Conservation (phyloP, 306 rosid genomes). For the Sicyos baderoa region DNA sequence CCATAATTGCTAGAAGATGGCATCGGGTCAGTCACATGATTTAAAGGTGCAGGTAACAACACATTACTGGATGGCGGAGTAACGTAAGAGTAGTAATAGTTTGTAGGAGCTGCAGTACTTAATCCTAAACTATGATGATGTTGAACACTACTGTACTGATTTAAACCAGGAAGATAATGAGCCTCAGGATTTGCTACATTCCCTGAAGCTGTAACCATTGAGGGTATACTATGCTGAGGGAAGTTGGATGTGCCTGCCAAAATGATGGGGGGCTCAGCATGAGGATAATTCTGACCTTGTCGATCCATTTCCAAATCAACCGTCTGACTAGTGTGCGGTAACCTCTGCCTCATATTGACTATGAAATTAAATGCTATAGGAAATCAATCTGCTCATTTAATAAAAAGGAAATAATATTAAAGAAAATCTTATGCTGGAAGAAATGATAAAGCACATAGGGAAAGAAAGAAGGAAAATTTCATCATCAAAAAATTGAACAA, state of each 20-base stretch:
- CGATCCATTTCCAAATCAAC: slow-evolving; percentile 62
- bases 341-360: slow-evolving; percentile 44
- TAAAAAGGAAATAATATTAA: slow-evolving; percentile 11
- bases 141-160: slow-evolving; percentile 47
- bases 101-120: slow-evolving; percentile 42
- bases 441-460: slow-evolving; percentile 16
- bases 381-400: slow-evolving; percentile 31
- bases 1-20: slow-evolving; percentile 43
- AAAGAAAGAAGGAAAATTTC: slow-evolving; percentile 20
- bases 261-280: slow-evolving; percentile 49
- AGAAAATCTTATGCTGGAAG: background rate
- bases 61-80: slow-evolving; percentile 57
- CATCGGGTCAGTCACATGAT: slow-evolving; percentile 48
- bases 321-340: slow-evolving; percentile 37
- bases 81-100: slow-evolving; percentile 52
- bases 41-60: slow-evolving; percentile 47
- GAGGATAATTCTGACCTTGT: slow-evolving; percentile 54
- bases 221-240: slow-evolving; percentile 45
- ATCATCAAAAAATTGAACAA: background rate
- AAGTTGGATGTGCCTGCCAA: slow-evolving; percentile 35
- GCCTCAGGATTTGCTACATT: slow-evolving; percentile 41
- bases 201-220: slow-evolving; percentile 56
- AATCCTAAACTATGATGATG: slow-evolving; percentile 63
- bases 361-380: slow-evolving; percentile 21
- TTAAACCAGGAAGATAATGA: slow-evolving; percentile 48